Evolutionary conservation across 768 basidiomycete species (phyloP), one percentile per base, ranked within the genome.

Genomic region (Xerocomus potaroensis): DNA sequence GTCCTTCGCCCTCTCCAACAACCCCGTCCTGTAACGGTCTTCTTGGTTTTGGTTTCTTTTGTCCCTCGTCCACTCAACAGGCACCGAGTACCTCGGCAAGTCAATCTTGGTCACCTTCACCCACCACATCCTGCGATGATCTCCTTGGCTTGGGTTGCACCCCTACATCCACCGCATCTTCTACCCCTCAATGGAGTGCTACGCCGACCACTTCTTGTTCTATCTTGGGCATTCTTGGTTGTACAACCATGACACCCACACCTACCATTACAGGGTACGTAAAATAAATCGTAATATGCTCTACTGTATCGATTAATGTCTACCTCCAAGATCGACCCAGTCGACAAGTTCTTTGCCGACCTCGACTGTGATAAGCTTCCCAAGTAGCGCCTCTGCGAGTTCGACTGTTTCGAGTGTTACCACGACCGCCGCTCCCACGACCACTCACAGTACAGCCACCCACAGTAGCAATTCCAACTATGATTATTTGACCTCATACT

Each of bases 401-500:
- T 11, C 1, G 8, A 38, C 54, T 3, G 44, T 41, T 29, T 5
- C 55, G 15, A 47, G 30, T 41, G 18, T 51, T 6, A 40, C 55
- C 2, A 8, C 21, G 3, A 48, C 52, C 8, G 31, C 42, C 8
- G 40, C 63, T 22, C 22, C 27, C 21, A 44, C 50, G 3, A 34
- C 55, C n/a, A 53, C 60, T 18, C 56, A 45, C n/a, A 59, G 54
- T 9, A 29, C 57, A 21, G 36, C 10, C 6, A 8, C 43, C 10
- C 26, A 27, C 26, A 27, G 26, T 8, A 55, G 1, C 49, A 67
- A 46, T 46, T 65, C 51, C 29, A 65, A 50, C 55, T 72, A 43
- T 53, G 61, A 47, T 60, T 73, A 56, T 65, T 58, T 50, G 68
- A 56, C 62, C 33, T 60, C 73, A 3, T 27, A 61, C 35, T 49